These are phyloP conservation scores for Cunninghamia lanceolata DNA, from an alignment of 75 land plant genomes.

Conservation along the genomic window DNA sequence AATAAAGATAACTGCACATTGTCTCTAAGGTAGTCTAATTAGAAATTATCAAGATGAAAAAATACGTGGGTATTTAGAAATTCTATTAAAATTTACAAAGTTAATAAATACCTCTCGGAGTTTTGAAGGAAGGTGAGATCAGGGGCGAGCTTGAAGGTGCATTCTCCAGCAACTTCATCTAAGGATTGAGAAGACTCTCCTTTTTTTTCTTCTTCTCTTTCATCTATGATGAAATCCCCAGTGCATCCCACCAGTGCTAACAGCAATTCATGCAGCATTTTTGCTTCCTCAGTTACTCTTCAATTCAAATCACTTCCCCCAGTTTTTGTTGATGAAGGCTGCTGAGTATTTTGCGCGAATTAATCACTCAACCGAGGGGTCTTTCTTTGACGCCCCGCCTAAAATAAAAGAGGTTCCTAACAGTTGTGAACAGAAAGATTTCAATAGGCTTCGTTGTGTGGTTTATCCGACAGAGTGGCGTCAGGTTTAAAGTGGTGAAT, in stretches of 20 bases:
- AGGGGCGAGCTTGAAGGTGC: constrained; percentile 84
- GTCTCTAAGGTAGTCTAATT: neutral
- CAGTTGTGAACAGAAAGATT: too few relatives aligned
- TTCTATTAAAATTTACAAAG: neutral
- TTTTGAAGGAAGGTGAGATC: constrained; percentile 78
- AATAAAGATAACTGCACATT: too few relatives aligned
- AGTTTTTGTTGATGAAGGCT: neutral
- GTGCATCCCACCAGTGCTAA: constrained; percentile 87
- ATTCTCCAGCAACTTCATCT: constrained; percentile 30
- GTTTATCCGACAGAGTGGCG: too few relatives aligned
- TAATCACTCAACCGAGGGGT: neutral
- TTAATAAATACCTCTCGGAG: constrained; percentile 55
- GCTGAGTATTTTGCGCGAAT: neutral
- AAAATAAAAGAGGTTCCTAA: neutral
- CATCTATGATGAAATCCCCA: constrained; percentile 89
- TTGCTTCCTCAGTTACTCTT: neutral
- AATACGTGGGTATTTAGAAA: neutral
- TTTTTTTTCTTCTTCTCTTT: constrained; percentile 48
- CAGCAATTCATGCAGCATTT: constrained; percentile 83
- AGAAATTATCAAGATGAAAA: neutral
- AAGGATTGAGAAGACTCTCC: constrained; percentile 16
- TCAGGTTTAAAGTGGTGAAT: neutral
- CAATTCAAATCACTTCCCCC: neutral
- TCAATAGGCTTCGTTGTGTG: too few relatives aligned
- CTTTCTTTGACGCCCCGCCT: neutral